phyloP scores from a whole-genome alignment of 495 filamentous ascomycete genomes.

The Aspergillus sclerotiicarbonarius region DNA sequence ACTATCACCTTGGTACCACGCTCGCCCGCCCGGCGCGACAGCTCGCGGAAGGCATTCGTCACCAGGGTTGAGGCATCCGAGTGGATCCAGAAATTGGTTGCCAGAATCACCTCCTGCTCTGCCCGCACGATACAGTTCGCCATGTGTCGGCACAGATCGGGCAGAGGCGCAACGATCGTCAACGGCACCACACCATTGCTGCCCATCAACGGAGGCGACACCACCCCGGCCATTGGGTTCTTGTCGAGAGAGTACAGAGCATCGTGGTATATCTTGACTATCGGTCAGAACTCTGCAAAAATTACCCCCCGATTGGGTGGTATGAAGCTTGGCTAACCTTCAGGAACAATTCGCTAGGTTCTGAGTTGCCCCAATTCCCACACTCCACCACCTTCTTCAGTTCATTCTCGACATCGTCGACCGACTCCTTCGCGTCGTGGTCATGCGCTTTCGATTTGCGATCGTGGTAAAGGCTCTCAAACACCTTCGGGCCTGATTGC shows the following conservation, averaged over 20 bases:
- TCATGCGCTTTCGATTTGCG: slow-evolving; percentile 22
- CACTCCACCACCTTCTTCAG: slow-evolving; percentile 44
- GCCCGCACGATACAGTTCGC: slow-evolving; percentile 73
- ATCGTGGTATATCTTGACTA: slow-evolving; percentile 62
- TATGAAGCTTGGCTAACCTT: slow-evolving; percentile 30
- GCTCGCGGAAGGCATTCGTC: slow-evolving; percentile 65
- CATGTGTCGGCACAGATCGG: slow-evolving; percentile 71
- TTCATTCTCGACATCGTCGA: slow-evolving; percentile 27
- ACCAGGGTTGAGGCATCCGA: slow-evolving; percentile 64
- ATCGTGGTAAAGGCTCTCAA: slow-evolving; percentile 50
- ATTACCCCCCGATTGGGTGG: background rate
- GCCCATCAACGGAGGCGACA: slow-evolving; percentile 70
- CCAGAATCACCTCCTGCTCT: slow-evolving; percentile 67
- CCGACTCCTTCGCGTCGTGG: slow-evolving; percentile 40
- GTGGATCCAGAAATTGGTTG: slow-evolving; percentile 73
- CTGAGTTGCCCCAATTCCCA: slow-evolving; percentile 63
- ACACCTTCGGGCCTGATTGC: slow-evolving; percentile 50
- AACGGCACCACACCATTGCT: slow-evolving; percentile 63
- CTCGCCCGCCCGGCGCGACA: slow-evolving; percentile 62
- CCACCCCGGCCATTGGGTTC: slow-evolving; percentile 53
- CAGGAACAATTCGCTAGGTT: slow-evolving; percentile 67
- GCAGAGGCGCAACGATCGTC: slow-evolving; percentile 65
- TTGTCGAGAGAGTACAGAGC: slow-evolving; percentile 59
- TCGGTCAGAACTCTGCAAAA: background rate
- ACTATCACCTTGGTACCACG: slow-evolving; percentile 59